These are phyloP conservation scores for Solanum hybrid DNA, from an alignment of 305 asterid genomes.

Conservation along the genomic window DNA sequence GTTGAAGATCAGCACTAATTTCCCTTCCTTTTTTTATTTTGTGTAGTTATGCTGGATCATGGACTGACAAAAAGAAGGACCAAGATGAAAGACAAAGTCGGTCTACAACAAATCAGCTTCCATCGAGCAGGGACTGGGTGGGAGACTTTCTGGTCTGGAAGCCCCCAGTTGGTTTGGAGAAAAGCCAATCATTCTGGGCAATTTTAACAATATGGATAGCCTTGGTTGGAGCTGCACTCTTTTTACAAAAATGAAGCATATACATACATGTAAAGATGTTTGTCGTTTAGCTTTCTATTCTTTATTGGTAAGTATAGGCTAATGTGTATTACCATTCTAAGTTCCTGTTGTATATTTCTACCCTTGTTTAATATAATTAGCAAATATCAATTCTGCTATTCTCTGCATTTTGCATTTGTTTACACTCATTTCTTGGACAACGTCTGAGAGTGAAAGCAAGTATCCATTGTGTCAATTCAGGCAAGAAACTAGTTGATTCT, in stretches of 20 bases:
- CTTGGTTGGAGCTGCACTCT: conserved; percentile 75
- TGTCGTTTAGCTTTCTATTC: not conserved
- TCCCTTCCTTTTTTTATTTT: not conserved
- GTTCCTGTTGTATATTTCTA: not conserved
- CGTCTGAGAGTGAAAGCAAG: not conserved
- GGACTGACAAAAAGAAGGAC: conserved; percentile 89
- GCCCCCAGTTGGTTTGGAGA: conserved; percentile 63
- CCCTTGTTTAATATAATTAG: not conserved
- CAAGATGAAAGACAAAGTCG: conserved; percentile 39
- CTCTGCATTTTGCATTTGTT: not conserved
- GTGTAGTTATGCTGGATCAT: conserved; percentile 69
- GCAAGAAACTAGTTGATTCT: not conserved
- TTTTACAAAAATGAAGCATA: conserved; percentile 45
- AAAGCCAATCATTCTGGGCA: conserved; percentile 68
- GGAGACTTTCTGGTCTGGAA: conserved; percentile 79
- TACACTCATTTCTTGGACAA: not conserved
- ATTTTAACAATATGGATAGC: conserved; percentile 69
- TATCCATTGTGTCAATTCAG: not conserved
- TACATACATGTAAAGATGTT: conserved; percentile 22
- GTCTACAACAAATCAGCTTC: conserved; percentile 62
- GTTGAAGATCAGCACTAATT: not conserved
- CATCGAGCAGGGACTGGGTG: conserved; percentile 56
- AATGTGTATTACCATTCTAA: not conserved
- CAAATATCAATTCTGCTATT: not conserved
- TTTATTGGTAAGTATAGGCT: not conserved